Evolutionary conservation across 805 yeast species (phyloP), one percentile per base, ranked within the genome.

Genomic region (Naumovozyma baii): DNA sequence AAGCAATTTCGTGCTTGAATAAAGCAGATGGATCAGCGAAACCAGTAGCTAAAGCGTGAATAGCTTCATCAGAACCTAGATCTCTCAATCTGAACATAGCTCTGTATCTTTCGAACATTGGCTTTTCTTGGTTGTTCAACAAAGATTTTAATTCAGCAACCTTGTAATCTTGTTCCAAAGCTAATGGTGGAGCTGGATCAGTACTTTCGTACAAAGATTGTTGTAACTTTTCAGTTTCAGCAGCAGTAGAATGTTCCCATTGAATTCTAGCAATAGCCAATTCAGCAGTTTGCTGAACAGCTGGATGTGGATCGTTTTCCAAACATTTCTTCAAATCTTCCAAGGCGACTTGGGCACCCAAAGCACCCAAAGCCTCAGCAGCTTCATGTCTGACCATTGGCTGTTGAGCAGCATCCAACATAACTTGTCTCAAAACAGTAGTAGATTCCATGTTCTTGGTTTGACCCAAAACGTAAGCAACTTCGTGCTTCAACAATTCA

Each of bases 321-420:
- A 64, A 70, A 62, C 80, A 86, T 39, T 78, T 66, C 45, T 74
- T 64, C 50, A 92, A 73, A 36, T 87, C 59, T 1, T 68, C 74
- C 40, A 92, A 61, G 12, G 94, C 82, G 4, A 74, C 80, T 31
- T 64, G 62, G 61, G 87, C 95, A 36, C 95, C 95, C 38, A 92
- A 69, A 33, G 98, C 98, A 45, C 98, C 99, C 40, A 92, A 70
- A 33, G 97, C 98, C 65, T 92, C 99, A 5, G 98, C 98, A 14
- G 98, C 98, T 64, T 92, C 99, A 62, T 92, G 99, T 63, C 99
- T 82, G 29, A 92, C 99, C 97, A 92, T 92, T 44, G 83, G 70
- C 58, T 83, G 92, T 67, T 90, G 97, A 50, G 68, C 69, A 18
- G 59, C 55, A 59, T 80, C 78, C 36, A 66, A 63, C 52, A 92